These are phyloP conservation scores for Phytopythium cucurbitacearum DNA, from an alignment of 352 stramenopile species.

Conservation along the genomic window DNA sequence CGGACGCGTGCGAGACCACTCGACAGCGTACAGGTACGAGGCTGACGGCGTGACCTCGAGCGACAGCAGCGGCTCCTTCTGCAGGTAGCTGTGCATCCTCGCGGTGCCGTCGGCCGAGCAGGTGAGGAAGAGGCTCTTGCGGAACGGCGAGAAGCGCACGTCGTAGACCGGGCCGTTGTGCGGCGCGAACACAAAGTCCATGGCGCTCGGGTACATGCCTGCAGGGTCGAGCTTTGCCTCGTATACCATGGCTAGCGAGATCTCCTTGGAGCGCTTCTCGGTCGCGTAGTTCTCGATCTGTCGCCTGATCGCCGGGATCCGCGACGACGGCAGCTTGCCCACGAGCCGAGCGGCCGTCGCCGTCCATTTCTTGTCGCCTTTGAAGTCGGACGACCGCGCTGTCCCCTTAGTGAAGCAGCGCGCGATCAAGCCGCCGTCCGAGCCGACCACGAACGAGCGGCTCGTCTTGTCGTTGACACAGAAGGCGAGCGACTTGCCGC, in stretches of 20 bases:
- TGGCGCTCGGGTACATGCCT: constrained; percentile 55
- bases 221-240: constrained; percentile 61
- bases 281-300: constrained; percentile 68
- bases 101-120: constrained; percentile 75
- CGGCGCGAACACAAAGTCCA: constrained; percentile 72
- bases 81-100: constrained; percentile 67
- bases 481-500: constrained; percentile 64
- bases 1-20: constrained; percentile 72
- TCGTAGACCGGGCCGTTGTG: constrained; percentile 79
- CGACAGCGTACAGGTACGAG: constrained; percentile 66
- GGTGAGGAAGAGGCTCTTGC: constrained; percentile 75
- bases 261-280: constrained; percentile 57
- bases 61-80: constrained; percentile 53
- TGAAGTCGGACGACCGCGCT: constrained; percentile 56
- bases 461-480: constrained; percentile 63
- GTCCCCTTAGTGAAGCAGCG: constrained; percentile 59
- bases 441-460: constrained; percentile 69
- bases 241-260: constrained; percentile 70
- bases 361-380: constrained; percentile 80
- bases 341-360: constrained; percentile 57
- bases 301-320: constrained; percentile 42
- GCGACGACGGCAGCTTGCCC: constrained; percentile 39
- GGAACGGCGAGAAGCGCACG: constrained; percentile 79
- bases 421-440: constrained; percentile 61
- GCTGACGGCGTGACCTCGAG: constrained; percentile 64